Percentiles rank a stretch among this genome's conserved stretches.
These are phyloP conservation scores for Hirsutella rhossiliensis DNA, from an alignment of 2,329 filamentous ascomycete genomes.

Conservation along the genomic window DNA sequence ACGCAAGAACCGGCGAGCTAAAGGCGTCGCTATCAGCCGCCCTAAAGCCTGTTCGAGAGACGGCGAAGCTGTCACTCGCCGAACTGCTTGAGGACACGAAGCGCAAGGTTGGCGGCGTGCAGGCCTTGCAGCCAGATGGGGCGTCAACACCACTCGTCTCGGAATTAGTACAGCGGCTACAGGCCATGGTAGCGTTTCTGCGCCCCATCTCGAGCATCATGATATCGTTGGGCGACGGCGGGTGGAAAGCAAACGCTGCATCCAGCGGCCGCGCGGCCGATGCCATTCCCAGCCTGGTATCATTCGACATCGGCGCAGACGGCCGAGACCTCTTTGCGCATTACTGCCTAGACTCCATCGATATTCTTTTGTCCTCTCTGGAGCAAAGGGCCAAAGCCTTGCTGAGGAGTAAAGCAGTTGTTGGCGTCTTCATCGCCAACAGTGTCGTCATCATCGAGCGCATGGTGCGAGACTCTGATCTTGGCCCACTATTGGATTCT, in stretches of 20 bases:
- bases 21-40: conserved; percentile 75
- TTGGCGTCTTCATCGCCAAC: conserved; percentile 88
- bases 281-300: conserved; percentile 56
- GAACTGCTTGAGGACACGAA: conserved; percentile 78
- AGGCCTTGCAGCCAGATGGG: conserved; percentile 64
- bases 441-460: conserved; percentile 74
- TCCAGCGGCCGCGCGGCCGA: conserved; percentile 46
- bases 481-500: conserved; percentile 57
- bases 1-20: conserved; percentile 72
- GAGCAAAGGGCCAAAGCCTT: conserved; percentile 61
- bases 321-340: conserved; percentile 79
- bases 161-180: conserved; percentile 76
- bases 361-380: conserved; percentile 62
- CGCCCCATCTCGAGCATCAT: conserved; percentile 80
- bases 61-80: conserved; percentile 72
- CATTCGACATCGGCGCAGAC: conserved; percentile 82
- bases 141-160: conserved; percentile 65
- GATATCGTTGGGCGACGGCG: conserved; percentile 83
- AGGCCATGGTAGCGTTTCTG: conserved; percentile 78
- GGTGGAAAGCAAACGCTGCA: conserved; percentile 55
- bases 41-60: conserved; percentile 81
- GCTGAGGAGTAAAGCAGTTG: conserved; percentile 64
- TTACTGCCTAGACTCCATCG: conserved; percentile 83
- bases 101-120: conserved; percentile 52
- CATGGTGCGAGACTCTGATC: conserved; percentile 70